Base-by-base conservation (phyloP, 169 alveolate genomes). In the Plasmodium sp. region DNA sequence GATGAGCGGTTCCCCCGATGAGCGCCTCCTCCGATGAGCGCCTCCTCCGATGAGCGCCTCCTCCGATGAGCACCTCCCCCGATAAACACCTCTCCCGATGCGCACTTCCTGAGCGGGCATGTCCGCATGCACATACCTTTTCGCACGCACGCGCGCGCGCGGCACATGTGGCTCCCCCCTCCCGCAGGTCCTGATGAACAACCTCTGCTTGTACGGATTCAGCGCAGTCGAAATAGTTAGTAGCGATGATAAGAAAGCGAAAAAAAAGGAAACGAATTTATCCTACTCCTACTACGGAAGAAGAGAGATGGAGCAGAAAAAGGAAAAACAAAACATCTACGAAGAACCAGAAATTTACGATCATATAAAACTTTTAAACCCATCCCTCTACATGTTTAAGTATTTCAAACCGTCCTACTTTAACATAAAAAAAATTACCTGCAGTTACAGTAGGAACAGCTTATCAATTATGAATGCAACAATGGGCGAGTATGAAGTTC, bases 381-480 rank as follows among this genome's bases (percentile, higher is more conserved):
- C 95, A 48, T 71, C 92, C 18, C 75, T 92, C 16, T 92, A 92
- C 67, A 92, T 92, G 95, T 92, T 81, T 27, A 92, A 92, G 82
- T 92, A 92, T 92, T 92, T 92, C 67, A 92, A 83, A 56, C 95
- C 95, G 31, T 92, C 95, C 5, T 82, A 92, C 79, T 92, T 81
- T 58, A 92, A 92, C 67, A 83, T 82, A 71, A 92, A 92, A 62
- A 92, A 41, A 73, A 92, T 92, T 72, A 67, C 74, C n/a, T 92
- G 95, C 79, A 92, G 92, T 82, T 92, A 92, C 77, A 81, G 67
- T 83, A 92, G 84, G 58, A 92, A 92, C 77, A 92, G 95, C 54
- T 56, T 92, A 51, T 92, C 95, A 27, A 92, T 92, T 71, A 82
- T 92, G 84, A 92, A 92, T 92, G 95, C 92, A 34, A 73, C 92